Evolutionary conservation across 352 stramenopile genomes (phyloP).

Genomic region (Aphanomyces cochlioides): DNA sequence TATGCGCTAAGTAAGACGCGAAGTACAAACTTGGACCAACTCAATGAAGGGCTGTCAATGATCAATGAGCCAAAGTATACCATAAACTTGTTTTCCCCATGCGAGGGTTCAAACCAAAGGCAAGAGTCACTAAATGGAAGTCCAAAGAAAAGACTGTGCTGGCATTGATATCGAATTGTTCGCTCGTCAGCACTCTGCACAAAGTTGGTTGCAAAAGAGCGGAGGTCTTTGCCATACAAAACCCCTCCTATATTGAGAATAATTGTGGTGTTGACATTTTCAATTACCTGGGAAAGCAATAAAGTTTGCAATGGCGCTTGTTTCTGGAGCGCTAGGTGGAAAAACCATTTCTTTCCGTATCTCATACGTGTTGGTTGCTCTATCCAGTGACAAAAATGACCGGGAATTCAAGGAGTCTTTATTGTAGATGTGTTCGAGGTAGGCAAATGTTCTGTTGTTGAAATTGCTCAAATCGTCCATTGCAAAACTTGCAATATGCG

Average conservation of each 20-base stretch:
- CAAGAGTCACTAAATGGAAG: background rate
- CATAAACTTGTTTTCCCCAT: too few species aligned
- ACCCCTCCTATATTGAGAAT: too few species aligned
- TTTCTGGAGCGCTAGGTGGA: background rate
- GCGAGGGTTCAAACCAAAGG: background rate
- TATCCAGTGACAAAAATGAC: background rate
- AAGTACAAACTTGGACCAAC: background rate
- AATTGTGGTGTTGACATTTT: background rate
- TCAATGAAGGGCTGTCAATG: background rate
- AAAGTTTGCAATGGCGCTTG: background rate
- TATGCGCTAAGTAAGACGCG: background rate
- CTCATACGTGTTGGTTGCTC: background rate
- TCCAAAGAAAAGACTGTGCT: background rate
- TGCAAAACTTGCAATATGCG: background rate
- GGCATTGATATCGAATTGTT: background rate
- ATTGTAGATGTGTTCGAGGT: background rate
- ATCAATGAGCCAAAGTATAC: background rate
- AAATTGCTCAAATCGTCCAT: background rate
- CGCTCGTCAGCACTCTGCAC: background rate
- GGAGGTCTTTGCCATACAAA: too few species aligned
- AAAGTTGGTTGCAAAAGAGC: too few species aligned
- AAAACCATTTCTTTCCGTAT: background rate
- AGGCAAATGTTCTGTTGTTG: background rate
- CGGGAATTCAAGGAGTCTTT: background rate
- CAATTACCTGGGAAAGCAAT: background rate